phyloP scores from a whole-genome alignment of 495 filamentous ascomycete genomes.

The Aspergillus kassunensis region DNA sequence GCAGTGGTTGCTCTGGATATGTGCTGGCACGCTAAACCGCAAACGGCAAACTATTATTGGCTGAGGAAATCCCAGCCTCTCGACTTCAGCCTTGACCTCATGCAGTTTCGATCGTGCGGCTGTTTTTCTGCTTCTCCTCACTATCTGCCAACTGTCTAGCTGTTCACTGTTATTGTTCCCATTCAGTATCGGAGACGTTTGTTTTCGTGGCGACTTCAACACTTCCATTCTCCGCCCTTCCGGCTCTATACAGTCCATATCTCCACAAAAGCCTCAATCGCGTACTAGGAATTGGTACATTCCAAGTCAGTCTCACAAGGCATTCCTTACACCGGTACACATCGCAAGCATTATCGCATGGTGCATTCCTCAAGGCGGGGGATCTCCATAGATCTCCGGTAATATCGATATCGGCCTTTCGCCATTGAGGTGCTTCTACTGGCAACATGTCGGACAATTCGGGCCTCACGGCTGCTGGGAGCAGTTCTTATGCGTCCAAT shows the following conservation, averaged over 20 bases:
- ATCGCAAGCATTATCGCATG: conserved; percentile 34
- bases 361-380: conserved; percentile 46
- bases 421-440: neutral
- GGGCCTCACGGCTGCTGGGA: conserved; percentile 68
- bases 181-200: neutral
- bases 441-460: conserved; percentile 46
- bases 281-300: conserved; percentile 8
- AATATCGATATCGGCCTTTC: conserved; percentile 32
- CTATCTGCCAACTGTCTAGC: conserved; percentile 1
- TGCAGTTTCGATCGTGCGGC: conserved; percentile 11
- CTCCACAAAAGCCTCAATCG: conserved; percentile 12
- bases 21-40: conserved; percentile 36
- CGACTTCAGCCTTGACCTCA: conserved; percentile 4
- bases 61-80: conserved; percentile 23
- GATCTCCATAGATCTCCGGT: conserved; percentile 48
- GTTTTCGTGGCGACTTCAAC: neutral
- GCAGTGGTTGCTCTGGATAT: conserved; percentile 43
- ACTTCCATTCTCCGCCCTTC: neutral
- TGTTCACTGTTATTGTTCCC: conserved; percentile 12
- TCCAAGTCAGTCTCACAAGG: neutral
- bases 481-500: conserved; percentile 76
- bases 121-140: conserved; percentile 4
- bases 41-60: conserved; percentile 40
- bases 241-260: conserved; percentile 4
- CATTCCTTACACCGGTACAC: conserved; percentile 4